These are phyloP conservation scores for Carnegiea gigantea DNA, from an alignment of 179 eudicot species.

Conservation along the genomic window DNA sequence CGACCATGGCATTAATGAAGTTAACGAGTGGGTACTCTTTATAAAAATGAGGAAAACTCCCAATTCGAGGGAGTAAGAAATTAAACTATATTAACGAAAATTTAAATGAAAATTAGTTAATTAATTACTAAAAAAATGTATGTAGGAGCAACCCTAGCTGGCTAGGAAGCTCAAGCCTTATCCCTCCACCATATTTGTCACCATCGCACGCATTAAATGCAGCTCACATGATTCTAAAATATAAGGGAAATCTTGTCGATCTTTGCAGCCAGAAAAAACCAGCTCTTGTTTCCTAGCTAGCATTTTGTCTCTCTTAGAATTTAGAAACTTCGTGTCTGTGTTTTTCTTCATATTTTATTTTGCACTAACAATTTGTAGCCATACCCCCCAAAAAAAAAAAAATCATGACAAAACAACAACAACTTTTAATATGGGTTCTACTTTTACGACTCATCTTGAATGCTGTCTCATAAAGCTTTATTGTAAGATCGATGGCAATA, in stretches of 20 bases:
- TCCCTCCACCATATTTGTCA: neutral
- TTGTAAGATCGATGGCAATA: too few species aligned
- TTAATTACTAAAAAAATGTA: neutral
- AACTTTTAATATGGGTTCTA: too few species aligned
- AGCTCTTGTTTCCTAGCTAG: slow-evolving; percentile 27
- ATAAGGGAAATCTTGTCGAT: neutral
- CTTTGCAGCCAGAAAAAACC: slow-evolving; percentile 10
- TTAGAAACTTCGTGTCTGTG: slow-evolving; percentile 24
- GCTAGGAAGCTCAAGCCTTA: slow-evolving; percentile 17
- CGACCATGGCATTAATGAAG: slow-evolving; percentile 11
- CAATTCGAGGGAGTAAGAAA: slow-evolving; percentile 18
- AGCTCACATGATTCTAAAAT: slow-evolving; percentile 31
- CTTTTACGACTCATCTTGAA: too few species aligned
- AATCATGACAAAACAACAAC: neutral
- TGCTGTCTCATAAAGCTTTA: too few species aligned
- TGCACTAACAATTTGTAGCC: neutral
- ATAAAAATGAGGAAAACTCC: slow-evolving; percentile 13
- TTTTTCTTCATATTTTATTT: neutral
- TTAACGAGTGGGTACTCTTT: slow-evolving; percentile 2
- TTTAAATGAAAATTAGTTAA: neutral
- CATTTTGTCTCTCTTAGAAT: slow-evolving; percentile 33
- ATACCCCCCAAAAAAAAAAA: neutral
- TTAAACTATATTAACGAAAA: neutral
- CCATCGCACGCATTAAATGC: slow-evolving; percentile 22
- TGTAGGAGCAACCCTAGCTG: slow-evolving; percentile 10